Evolutionary conservation across 331 rosid species (phyloP).

Genomic region (Prunus yedoensis): DNA sequence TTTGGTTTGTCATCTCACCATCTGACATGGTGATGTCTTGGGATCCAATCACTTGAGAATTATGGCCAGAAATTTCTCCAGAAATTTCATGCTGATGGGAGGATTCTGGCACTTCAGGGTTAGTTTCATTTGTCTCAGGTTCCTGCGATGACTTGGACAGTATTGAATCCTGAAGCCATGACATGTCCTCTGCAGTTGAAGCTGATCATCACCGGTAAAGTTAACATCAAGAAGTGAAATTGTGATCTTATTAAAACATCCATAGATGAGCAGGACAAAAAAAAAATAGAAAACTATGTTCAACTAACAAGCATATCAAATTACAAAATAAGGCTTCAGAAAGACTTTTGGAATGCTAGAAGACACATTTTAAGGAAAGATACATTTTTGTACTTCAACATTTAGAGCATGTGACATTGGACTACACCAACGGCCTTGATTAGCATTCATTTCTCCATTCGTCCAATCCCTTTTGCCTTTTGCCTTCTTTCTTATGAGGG

Average conservation of each 20-base stretch:
- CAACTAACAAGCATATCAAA: neutral
- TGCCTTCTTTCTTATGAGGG: neutral
- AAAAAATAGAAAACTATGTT: neutral
- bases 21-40: slow-evolving; percentile 49
- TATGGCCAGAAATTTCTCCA: slow-evolving; percentile 36
- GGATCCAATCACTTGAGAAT: slow-evolving; percentile 32
- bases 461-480: neutral
- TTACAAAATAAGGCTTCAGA: neutral
- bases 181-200: slow-evolving; percentile 56
- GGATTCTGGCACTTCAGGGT: slow-evolving; percentile 41
- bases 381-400: no score
- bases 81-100: slow-evolving; percentile 31
- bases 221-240: neutral
- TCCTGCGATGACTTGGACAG: slow-evolving; percentile 44
- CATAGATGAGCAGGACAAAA: neutral
- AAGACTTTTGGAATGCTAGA: no score
- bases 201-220: slow-evolving; percentile 11
- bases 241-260: neutral
- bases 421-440: neutral
- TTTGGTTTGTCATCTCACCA: slow-evolving; percentile 49
- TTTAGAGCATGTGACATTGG: neutral
- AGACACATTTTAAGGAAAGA: no score
- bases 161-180: slow-evolving; percentile 39
- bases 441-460: neutral
- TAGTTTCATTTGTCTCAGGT: slow-evolving; percentile 36